These are phyloP conservation scores for Phytophthora pisi DNA, from an alignment of 352 stramenopile species.

Conservation along the genomic window DNA sequence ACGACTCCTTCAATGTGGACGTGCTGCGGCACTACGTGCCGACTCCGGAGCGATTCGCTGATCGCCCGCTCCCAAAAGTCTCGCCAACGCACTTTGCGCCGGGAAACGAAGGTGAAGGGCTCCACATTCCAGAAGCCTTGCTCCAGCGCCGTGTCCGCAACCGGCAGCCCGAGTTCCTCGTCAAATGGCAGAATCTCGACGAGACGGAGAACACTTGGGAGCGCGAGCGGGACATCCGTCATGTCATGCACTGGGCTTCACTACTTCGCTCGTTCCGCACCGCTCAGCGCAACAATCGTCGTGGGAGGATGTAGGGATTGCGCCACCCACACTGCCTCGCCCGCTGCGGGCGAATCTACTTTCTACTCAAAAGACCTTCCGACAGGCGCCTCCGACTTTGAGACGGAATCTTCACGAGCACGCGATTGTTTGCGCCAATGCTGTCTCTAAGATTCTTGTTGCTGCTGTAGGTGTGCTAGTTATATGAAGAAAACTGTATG, in stretches of 20 bases:
- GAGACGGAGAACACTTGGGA: constrained; percentile 7
- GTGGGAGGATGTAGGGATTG: constrained; percentile 20
- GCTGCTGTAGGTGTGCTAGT: too few relatives aligned
- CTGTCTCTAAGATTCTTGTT: too few relatives aligned
- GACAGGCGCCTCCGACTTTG: too few relatives aligned
- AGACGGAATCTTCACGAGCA: too few relatives aligned
- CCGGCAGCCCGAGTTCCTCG: not conserved
- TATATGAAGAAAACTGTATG: too few relatives aligned
- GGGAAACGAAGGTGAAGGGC: not conserved
- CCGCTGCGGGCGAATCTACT: too few relatives aligned
- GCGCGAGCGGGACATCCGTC: not conserved
- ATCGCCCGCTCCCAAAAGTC: constrained; percentile 8
- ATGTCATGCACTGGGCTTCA: constrained; percentile 3
- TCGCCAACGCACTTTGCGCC: constrained; percentile 1
- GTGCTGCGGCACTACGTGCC: constrained; percentile 1
- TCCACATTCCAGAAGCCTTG: not conserved
- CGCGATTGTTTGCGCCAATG: too few relatives aligned
- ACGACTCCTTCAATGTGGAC: constrained; percentile 11
- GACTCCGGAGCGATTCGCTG: constrained; percentile 1
- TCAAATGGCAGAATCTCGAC: not conserved
- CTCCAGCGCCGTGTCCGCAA: not conserved
- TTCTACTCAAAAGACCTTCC: too few relatives aligned
- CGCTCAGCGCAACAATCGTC: not conserved
- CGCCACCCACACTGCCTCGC: too few relatives aligned
- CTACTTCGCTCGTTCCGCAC: not conserved